Percentiles rank a stretch among this genome's conserved stretches.
phyloP scores from a whole-genome alignment of 768 basidiomycete genomes.

The Hygrophoropsis aurantiaca region DNA sequence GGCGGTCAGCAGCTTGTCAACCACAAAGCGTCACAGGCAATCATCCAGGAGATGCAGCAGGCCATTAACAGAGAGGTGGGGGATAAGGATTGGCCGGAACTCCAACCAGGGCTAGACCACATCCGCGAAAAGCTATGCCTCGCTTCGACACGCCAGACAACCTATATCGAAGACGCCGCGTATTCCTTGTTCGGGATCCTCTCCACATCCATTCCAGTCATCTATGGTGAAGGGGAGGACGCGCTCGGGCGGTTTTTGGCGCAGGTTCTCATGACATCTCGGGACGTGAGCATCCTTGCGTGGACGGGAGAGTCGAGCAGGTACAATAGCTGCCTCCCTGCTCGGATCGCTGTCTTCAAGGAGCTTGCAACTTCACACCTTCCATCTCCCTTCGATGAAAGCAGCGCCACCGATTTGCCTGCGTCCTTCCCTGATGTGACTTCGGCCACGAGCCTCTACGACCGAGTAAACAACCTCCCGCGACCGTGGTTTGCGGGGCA shows the following conservation, averaged over 20 bases:
- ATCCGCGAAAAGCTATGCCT: constrained; percentile 17
- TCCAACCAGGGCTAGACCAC: constrained; percentile 8
- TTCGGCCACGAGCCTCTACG: too few species aligned
- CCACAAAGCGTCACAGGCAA: constrained; percentile 10
- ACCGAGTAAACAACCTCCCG: too few species aligned
- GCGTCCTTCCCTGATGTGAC: too few species aligned
- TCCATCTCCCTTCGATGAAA: too few species aligned
- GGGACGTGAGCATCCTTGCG: constrained; percentile 13
- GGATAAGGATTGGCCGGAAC: neutral
- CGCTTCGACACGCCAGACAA: constrained; percentile 19
- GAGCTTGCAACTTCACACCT: too few species aligned
- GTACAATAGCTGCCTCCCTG: constrained; percentile 22
- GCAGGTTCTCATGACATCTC: constrained; percentile 11
- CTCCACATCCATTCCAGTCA: constrained; percentile 10
- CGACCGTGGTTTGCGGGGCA: too few species aligned
- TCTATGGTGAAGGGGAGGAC: constrained; percentile 22
- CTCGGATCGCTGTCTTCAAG: neutral
- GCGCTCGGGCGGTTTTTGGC: constrained; percentile 20
- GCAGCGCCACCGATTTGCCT: too few species aligned
- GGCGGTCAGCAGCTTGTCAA: constrained; percentile 8
- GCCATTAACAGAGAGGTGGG: constrained; percentile 11
- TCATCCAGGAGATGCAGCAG: constrained; percentile 12
- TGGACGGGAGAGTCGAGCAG: constrained; percentile 16
- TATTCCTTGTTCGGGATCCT: constrained; percentile 26
- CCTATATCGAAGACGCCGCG: constrained; percentile 18